phyloP scores from a whole-genome alignment of 768 basidiomycete genomes.

The Mycena leptocephala region DNA sequence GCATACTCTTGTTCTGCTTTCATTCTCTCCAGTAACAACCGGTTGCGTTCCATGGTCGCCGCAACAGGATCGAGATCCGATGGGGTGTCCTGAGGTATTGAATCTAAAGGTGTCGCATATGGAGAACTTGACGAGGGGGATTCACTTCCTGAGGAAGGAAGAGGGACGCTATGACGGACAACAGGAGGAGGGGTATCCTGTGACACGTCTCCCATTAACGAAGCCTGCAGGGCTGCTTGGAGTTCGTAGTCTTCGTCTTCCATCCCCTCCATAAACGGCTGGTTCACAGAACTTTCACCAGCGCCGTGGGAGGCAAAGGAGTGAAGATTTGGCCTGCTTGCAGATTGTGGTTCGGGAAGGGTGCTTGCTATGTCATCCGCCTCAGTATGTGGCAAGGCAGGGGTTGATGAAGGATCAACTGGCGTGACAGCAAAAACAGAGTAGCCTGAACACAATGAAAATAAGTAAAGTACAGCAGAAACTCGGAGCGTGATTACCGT shows the following conservation, averaged over 20 bases:
- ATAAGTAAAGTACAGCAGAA: neutral
- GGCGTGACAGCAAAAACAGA: conserved; percentile 86
- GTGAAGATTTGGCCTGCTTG: conserved; percentile 29
- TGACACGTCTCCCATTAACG: conserved; percentile 60
- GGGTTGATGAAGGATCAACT: conserved; percentile 66
- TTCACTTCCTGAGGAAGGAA: conserved; percentile 37
- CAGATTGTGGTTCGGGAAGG: conserved; percentile 69
- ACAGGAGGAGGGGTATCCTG: conserved; percentile 42
- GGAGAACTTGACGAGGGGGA: conserved; percentile 28
- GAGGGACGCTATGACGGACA: conserved; percentile 46
- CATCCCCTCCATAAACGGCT: conserved; percentile 54
- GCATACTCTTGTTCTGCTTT: conserved; percentile 78
- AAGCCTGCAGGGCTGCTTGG: conserved; percentile 91
- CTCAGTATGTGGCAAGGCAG: conserved; percentile 75
- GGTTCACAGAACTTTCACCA: neutral
- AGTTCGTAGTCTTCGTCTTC: conserved; percentile 93
- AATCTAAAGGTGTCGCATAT: conserved; percentile 37
- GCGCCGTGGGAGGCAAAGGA: conserved; percentile 23
- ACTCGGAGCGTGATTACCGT: conserved; percentile 67
- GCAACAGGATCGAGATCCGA: conserved; percentile 69
- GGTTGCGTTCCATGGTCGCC: conserved; percentile 79
- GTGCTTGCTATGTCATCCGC: conserved; percentile 82
- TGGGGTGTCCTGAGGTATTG: conserved; percentile 14
- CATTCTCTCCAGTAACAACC: conserved; percentile 75
- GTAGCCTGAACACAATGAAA: conserved; percentile 67